Base-by-base conservation (phyloP, 2,329 filamentous ascomycete species). In the Dothidotthia symphoricarpi region DNA sequence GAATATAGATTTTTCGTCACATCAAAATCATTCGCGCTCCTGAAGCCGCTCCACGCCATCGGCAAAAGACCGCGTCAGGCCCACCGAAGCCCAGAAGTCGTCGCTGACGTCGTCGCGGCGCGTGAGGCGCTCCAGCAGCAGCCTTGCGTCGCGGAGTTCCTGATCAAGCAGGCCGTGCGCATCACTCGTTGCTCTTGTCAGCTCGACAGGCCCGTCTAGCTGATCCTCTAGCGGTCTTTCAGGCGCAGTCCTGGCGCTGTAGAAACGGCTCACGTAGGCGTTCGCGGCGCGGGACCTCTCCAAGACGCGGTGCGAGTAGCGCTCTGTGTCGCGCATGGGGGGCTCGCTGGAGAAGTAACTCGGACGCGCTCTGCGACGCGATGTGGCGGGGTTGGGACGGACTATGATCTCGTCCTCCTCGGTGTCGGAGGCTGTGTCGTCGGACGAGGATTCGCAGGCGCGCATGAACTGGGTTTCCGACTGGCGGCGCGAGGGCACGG, bases 31-130 rank as follows among this genome's bases (percentile, higher is more conserved):
- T 28, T 62, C 59, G 26, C 54, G 59, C 39, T 62, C 53, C 36
- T 65, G 59, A 30, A 64, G 51, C 16, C 58, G 53, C 44, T 64
- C 59, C 4, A 66, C 51, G n/a, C 59, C 58, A 36, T 64, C 61
- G 1, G 61, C 54, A 38, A 64, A 52, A 3, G 57, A 53, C n/a
- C 60, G 53, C 29, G 56, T 55, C 39, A 73, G 47, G 10, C 71
- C 71, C 13, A 72, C 68, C 14, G 65, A 69, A 36, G 65, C 66
- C 88, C 88, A 94, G 81, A 85, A 90, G 48, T 88, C 82, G 45
- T 93, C 86, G 0, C 86, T 85, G 36, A 93, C 84, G 53, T 90
- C 85, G 57, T 87, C 78, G 16, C 86, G 74, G 13, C 78, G 75
- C 24, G 83, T 80, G 37, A 94, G 74, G 28, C 80, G 76, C 51